These are phyloP conservation scores for Aspergillus affinis DNA, from an alignment of 495 filamentous ascomycete species.

Conservation along the genomic window DNA sequence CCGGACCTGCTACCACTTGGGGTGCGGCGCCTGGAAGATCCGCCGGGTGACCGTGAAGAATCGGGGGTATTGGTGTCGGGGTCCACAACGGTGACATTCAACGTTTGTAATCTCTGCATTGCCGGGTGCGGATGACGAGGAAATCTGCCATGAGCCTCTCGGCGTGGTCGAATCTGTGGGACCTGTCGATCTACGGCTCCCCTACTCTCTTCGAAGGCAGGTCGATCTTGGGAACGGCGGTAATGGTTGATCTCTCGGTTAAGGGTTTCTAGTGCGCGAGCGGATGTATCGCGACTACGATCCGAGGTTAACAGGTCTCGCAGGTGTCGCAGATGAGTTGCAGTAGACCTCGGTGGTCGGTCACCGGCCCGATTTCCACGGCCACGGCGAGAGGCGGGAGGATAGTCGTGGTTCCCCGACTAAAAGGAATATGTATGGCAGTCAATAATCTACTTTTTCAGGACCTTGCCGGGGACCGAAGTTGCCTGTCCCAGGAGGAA, in stretches of 20 bases:
- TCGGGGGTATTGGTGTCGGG: conserved; percentile 13
- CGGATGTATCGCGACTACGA: conserved; percentile 37
- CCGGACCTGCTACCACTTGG: conserved; percentile 15
- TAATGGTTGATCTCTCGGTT: conserved; percentile 40
- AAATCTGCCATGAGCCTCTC: conserved; percentile 15
- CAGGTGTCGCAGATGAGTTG: conserved; percentile 36
- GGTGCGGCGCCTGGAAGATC: conserved; percentile 16
- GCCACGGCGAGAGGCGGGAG: conserved; percentile 47
- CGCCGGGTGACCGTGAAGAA: conserved; percentile 11
- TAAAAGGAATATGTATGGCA: conserved; percentile 25
- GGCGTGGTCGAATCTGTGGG: conserved; percentile 18
- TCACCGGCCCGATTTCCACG: conserved; percentile 23
- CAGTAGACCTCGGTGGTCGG: conserved; percentile 17
- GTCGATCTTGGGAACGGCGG: conserved; percentile 21
- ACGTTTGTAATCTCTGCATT: conserved; percentile 14
- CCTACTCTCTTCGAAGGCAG: conserved; percentile 28
- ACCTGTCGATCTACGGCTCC: conserved; percentile 29
- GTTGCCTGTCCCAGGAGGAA: neutral
- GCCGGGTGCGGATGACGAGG: conserved; percentile 13
- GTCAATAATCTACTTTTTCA: conserved; percentile 17
- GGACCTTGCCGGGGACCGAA: neutral
- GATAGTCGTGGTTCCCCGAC: conserved; percentile 62
- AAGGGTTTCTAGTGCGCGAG: conserved; percentile 39
- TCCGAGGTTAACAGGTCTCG: conserved; percentile 42
- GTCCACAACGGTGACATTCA: conserved; percentile 16